Evolutionary conservation across 257 asterid species (phyloP).

Genomic region (Fraxinus anomala): DNA sequence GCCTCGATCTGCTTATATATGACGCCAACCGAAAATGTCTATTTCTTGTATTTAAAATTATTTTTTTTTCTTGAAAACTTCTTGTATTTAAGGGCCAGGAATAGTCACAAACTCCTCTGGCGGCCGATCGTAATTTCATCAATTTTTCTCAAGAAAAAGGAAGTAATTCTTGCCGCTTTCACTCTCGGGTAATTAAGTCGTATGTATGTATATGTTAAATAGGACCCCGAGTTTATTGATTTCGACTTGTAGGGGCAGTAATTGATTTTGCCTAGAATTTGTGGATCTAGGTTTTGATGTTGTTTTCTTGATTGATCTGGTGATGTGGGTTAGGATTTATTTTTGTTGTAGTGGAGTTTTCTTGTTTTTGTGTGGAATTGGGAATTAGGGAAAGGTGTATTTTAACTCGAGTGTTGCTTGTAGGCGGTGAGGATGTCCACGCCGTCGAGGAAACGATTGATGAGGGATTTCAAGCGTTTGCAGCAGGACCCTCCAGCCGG

Average conservation of each 20-base stretch:
- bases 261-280: conserved; percentile 5
- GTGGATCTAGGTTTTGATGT: conserved; percentile 36
- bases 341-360: neutral
- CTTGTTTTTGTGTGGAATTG: neutral
- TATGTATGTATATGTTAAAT: neutral
- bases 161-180: conserved; percentile 25
- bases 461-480: conserved; percentile 95
- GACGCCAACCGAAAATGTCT: conserved; percentile 36
- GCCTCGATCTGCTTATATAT: conserved; percentile 29
- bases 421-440: conserved; percentile 76
- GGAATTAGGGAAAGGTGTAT: no score
- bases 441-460: conserved; percentile 82
- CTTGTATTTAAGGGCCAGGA: conserved; percentile 2
- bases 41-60: neutral
- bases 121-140: conserved; percentile 7
- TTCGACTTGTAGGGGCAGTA: neutral
- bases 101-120: conserved; percentile 4
- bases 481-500: conserved; percentile 98
- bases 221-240: conserved; percentile 31
- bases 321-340: neutral
- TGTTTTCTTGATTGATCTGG: neutral
- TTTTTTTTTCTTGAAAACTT: no score
- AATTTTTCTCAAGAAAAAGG: neutral
- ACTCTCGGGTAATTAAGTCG: conserved; percentile 30
- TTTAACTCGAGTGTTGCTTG: conserved; percentile 13